phyloP scores from a whole-genome alignment of 257 asterid species.

The Echium plantagineum region DNA sequence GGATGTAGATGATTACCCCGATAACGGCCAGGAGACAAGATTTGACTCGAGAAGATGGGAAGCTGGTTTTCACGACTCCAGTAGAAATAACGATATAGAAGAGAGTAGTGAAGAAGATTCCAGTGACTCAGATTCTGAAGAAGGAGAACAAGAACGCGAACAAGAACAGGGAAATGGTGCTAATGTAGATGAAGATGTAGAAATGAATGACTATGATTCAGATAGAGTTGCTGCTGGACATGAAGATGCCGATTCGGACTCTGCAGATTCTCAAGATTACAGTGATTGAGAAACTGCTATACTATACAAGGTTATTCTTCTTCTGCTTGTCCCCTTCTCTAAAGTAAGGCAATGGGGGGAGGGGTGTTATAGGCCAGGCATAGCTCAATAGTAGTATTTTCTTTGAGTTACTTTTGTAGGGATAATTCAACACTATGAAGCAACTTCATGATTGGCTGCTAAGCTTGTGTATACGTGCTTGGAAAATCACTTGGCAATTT shows the following conservation, averaged over 20 bases:
- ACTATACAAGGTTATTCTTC: not conserved
- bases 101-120: conserved; percentile 36
- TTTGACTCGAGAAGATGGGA: conserved; percentile 38
- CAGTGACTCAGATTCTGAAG: conserved; percentile 19
- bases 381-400: not conserved
- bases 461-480: not conserved
- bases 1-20: conserved; percentile 49
- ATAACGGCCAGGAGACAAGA: conserved; percentile 21
- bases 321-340: not conserved
- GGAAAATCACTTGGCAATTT: not conserved
- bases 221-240: conserved; percentile 20
- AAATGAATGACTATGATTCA: conserved; percentile 27
- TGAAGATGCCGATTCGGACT: conserved; percentile 33
- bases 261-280: conserved; percentile 50
- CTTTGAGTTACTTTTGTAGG: too few species aligned
- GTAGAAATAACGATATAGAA: conserved; percentile 30
- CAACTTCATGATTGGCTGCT: too few species aligned
- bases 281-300: conserved; percentile 36
- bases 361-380: too few species aligned
- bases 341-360: too few species aligned
- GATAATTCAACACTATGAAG: not conserved
- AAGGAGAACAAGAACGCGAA: conserved; percentile 13
- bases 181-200: conserved; percentile 18
- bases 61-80: conserved; percentile 16
- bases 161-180: conserved; percentile 28